Evolutionary conservation across 2,329 filamentous ascomycete genomes (phyloP).

Genomic region (Exophiala calicioides): DNA sequence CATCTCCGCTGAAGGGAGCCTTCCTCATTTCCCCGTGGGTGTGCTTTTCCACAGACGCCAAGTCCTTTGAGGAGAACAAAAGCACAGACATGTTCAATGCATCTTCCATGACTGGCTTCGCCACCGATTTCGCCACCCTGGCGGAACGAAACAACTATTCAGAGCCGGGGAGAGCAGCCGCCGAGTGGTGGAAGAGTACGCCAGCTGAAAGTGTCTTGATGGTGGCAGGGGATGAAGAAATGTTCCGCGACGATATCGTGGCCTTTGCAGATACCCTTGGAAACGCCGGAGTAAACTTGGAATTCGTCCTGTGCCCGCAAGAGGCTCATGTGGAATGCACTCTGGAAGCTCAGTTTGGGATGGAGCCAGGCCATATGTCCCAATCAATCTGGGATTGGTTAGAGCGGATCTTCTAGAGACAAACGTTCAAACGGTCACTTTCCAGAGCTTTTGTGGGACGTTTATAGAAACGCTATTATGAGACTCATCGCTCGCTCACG

Average conservation of each 20-base stretch:
- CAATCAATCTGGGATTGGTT: background rate
- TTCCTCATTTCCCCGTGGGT: background rate
- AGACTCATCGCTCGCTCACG: conserved; percentile 57
- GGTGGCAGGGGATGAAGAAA: background rate
- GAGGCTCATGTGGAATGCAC: background rate
- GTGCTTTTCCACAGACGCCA: background rate
- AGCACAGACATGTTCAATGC: background rate
- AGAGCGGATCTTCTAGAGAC: too few relatives aligned
- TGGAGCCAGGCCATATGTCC: background rate
- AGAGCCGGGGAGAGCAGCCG: background rate
- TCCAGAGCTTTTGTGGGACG: too few relatives aligned
- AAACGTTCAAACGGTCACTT: too few relatives aligned
- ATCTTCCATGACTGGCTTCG: too few relatives aligned
- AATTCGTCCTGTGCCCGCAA: background rate
- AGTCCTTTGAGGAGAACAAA: background rate
- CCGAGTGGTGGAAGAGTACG: background rate
- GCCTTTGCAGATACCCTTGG: background rate
- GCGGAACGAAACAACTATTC: too few relatives aligned
- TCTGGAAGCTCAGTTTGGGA: background rate
- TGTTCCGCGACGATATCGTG: background rate
- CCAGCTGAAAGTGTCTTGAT: background rate
- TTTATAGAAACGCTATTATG: too few relatives aligned
- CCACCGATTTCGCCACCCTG: too few relatives aligned
- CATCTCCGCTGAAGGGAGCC: background rate
- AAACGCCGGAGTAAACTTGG: background rate